Evolutionary conservation across 805 yeast species (phyloP).

Genomic region (Starmerella floris): DNA sequence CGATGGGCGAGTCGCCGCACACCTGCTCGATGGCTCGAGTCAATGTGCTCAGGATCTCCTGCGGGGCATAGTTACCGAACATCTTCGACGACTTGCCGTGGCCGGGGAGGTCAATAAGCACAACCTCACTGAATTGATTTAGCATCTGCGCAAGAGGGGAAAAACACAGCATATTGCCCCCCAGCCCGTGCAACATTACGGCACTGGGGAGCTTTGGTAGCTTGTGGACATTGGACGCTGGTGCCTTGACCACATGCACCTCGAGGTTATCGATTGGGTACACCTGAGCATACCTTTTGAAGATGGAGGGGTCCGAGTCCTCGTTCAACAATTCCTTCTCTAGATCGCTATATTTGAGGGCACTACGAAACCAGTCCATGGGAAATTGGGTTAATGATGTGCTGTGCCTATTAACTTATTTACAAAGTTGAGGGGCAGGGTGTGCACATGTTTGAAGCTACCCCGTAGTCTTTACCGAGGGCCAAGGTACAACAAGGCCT

Average conservation of each 20-base stretch:
- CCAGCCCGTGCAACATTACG: constrained; percentile 72
- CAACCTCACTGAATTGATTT: constrained; percentile 46
- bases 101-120: constrained; percentile 77
- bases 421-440: too few relatives aligned
- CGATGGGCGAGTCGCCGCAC: constrained; percentile 1
- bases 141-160: constrained; percentile 55
- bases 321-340: constrained; percentile 11
- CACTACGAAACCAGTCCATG: constrained; percentile 11
- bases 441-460: too few relatives aligned
- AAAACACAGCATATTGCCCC: constrained; percentile 80
- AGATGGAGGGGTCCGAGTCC: constrained; percentile 1
- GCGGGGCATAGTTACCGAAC: neutral
- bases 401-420: too few relatives aligned
- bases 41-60: constrained; percentile 10
- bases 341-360: constrained; percentile 5
- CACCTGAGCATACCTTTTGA: constrained; percentile 1
- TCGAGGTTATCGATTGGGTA: neutral
- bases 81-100: constrained; percentile 44
- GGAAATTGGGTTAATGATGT: too few relatives aligned
- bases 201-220: constrained; percentile 39
- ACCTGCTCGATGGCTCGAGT: constrained; percentile 12
- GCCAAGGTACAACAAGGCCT: too few relatives aligned
- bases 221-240: constrained; percentile 23
- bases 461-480: too few relatives aligned
- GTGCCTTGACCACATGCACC: constrained; percentile 28